Base-by-base conservation (phyloP, 192 early-diverging fungal genomes). In the Podila minutissima region DNA sequence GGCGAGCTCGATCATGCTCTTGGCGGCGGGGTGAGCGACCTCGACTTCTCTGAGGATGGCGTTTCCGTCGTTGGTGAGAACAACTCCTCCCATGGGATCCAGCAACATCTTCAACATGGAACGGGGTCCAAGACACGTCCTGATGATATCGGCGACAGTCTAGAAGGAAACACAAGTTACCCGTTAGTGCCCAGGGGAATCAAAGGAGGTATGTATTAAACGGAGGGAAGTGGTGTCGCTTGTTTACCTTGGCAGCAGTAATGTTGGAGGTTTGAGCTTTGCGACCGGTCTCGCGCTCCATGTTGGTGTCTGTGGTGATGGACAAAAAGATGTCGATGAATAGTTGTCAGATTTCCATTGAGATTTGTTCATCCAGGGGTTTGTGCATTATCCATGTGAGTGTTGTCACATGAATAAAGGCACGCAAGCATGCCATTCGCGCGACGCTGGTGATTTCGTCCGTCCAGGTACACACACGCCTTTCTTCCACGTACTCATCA, bases 41-140 rank as follows among this genome's bases (percentile, higher is more conserved):
- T 99, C 98, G 84, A 95, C 93, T 84, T 99, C 98, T 83, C 98
- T 91, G 68, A 99, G 88, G 81, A 98, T 99, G 7, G 98, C 98
- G 84, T 97, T 97, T 69, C 98, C 98, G 76, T 99, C 98, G 85
- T 98, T 98, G 33, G 98, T 99, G 81, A 99, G 85, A 8, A 97
- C 94, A 70, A 99, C 95, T 38, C 98, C 98, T 79, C 98, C 98
- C 98, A 99, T 99, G 24, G 98, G 98, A 85, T 99, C 98, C 75
- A 99, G 83, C 69, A 99, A 89, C 98, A 99, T 98, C 87, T 99
- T 99, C 69, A 99, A 89, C 98, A 99, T 99, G 49, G 98, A 96
- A 46, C 96, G 93, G 15, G 98, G 98, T 38, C 98, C 98, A 35
- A 99, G 89, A 87, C 97, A 99, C 46, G 97, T 98, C 79, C 98